Evolutionary conservation across 768 basidiomycete genomes (phyloP).

Genomic region (Calocybe cyanea): DNA sequence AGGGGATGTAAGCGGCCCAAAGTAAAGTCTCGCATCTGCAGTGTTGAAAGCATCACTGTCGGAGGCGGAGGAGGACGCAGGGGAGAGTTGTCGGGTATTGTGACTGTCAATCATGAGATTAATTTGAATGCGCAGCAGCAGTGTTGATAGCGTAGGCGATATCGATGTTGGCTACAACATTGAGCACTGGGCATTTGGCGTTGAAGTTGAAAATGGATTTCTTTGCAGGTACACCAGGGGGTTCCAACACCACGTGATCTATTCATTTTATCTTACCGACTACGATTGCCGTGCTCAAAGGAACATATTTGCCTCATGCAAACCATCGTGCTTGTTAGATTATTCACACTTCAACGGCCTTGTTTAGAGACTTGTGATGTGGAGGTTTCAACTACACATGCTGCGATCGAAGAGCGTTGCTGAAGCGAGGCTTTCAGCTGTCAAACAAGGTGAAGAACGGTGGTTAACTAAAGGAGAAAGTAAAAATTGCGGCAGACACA

Average conservation of each 20-base stretch:
- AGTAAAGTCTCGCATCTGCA: slow-evolving; percentile 41
- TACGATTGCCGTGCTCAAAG: background rate
- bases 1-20: slow-evolving; percentile 50
- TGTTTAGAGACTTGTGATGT: too few species aligned
- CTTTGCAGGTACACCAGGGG: slow-evolving; percentile 6
- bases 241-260: slow-evolving; percentile 18
- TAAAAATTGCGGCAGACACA: slow-evolving; percentile 7
- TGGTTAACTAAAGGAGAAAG: too few species aligned
- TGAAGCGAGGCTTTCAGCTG: slow-evolving; percentile 26
- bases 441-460: slow-evolving; percentile 8
- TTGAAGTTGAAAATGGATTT: too few species aligned
- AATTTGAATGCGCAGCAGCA: background rate
- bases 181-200: too few species aligned
- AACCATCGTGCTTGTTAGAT: background rate
- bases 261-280: background rate
- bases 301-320: background rate
- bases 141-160: background rate
- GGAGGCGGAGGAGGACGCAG: slow-evolving; percentile 24
- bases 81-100: background rate
- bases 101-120: slow-evolving; percentile 1
- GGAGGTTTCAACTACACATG: too few species aligned
- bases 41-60: slow-evolving; percentile 41
- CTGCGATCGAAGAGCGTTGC: slow-evolving; percentile 5
- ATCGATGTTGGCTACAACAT: too few species aligned
- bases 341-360: too few species aligned